phyloP scores from a whole-genome alignment of 352 stramenopile species.

The Vaucheria bursata region DNA sequence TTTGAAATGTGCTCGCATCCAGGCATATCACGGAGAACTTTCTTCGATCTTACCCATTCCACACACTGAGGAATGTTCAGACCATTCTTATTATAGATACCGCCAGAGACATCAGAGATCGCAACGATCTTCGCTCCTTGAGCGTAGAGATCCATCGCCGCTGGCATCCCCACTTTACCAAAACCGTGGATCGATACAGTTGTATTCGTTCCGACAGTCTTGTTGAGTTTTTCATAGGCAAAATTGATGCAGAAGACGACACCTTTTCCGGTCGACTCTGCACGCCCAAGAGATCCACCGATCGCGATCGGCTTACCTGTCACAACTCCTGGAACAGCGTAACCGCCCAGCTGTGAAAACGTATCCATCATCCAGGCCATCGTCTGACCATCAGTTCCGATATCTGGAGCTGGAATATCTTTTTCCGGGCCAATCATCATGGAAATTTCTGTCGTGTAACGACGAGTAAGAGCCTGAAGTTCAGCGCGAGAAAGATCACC shows the following conservation, averaged over 20 bases:
- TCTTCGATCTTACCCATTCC: not conserved
- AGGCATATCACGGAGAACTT: not conserved
- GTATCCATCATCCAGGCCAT: conserved; percentile 3
- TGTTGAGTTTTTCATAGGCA: not conserved
- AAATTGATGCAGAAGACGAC: not conserved
- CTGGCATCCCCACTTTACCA: conserved; percentile 1
- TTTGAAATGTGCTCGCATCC: not conserved
- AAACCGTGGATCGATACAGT: not conserved
- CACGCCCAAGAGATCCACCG: not conserved
- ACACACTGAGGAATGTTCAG: not conserved
- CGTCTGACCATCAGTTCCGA: not conserved
- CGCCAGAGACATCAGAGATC: not conserved
- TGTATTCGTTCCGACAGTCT: not conserved
- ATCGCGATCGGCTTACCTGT: not conserved
- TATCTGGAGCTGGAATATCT: conserved; percentile 5
- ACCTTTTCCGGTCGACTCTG: not conserved
- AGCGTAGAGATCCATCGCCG: not conserved
- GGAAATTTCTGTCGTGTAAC: not conserved
- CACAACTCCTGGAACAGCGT: not conserved
- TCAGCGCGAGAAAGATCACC: not conserved
- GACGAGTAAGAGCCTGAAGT: not conserved
- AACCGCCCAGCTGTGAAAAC: not conserved
- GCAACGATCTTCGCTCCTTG: not conserved
- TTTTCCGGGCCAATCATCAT: not conserved
- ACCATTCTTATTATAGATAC: not conserved